phyloP scores from a whole-genome alignment of 371 early-diverging fungal species.

The Saksenaea oblongispora region DNA sequence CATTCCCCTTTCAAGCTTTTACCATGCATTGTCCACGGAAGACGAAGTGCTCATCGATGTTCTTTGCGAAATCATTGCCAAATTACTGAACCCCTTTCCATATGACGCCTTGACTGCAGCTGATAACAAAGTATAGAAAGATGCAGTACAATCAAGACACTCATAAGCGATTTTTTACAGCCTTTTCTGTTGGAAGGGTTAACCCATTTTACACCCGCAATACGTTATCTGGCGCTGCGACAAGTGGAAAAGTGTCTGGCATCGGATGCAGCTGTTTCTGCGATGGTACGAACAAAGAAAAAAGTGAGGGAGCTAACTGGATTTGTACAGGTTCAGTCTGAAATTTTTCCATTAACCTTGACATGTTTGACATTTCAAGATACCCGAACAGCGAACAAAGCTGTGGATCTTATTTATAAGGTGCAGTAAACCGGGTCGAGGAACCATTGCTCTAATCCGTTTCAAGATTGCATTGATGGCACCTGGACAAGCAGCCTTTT shows the following conservation, averaged over 20 bases:
- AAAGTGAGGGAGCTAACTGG: background rate
- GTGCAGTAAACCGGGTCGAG: slow-evolving; percentile 7
- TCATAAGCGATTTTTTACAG: slow-evolving; percentile 12
- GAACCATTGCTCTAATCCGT: background rate
- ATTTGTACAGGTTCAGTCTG: slow-evolving; percentile 36
- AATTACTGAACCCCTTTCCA: slow-evolving; percentile 31
- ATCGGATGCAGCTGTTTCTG: slow-evolving; percentile 16
- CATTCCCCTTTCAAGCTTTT: slow-evolving; percentile 30
- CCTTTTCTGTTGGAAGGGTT: slow-evolving; percentile 44
- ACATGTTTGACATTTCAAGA: slow-evolving; percentile 47
- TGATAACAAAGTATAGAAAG: slow-evolving; percentile 21
- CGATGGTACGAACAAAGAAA: slow-evolving; percentile 21
- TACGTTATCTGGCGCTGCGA: slow-evolving; percentile 40
- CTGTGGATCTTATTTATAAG: slow-evolving; percentile 36
- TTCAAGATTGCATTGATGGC: background rate
- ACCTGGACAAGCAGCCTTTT: background rate
- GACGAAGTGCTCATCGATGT: slow-evolving; percentile 23
- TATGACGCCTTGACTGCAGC: slow-evolving; percentile 23
- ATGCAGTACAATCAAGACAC: background rate
- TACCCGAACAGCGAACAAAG: slow-evolving; percentile 40
- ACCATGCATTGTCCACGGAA: slow-evolving; percentile 25
- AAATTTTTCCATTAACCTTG: slow-evolving; percentile 35
- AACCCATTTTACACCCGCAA: slow-evolving; percentile 42
- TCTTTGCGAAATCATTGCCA: slow-evolving; percentile 31
- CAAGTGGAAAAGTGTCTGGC: slow-evolving; percentile 47